Evolutionary conservation across 257 asterid genomes (phyloP).

Genomic region (Solanum pinnatisectum): DNA sequence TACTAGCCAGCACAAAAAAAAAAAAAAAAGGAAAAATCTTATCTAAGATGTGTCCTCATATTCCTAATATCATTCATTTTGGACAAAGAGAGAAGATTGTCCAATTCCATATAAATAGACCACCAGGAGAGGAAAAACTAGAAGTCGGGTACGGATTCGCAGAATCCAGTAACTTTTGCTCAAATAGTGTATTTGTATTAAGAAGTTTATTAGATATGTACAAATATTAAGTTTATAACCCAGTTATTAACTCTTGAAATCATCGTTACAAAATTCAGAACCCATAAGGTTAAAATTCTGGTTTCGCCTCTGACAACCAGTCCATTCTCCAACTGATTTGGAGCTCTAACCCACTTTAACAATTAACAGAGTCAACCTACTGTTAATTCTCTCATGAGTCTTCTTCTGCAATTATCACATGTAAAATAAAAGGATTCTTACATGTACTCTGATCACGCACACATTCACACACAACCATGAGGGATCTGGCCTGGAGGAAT

Average conservation of each 20-base stretch:
- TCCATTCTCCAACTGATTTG: background rate
- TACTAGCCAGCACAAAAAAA: too few species aligned
- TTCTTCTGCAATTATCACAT: background rate
- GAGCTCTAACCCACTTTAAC: background rate
- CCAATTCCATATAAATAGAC: too few species aligned
- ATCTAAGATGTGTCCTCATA: too few species aligned
- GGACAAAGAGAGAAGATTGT: too few species aligned
- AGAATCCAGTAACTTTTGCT: background rate
- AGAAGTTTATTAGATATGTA: background rate
- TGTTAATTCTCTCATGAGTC: background rate
- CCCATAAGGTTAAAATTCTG: background rate
- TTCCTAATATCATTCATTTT: too few species aligned
- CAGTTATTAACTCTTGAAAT: background rate
- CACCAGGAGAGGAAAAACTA: too few species aligned
- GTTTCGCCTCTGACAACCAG: background rate
- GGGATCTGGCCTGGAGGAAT: background rate
- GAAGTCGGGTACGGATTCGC: background rate
- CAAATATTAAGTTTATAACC: background rate
- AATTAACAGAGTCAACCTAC: background rate
- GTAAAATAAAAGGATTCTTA: background rate
- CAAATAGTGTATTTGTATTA: background rate
- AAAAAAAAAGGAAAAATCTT: too few species aligned
- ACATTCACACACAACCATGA: background rate
- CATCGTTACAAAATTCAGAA: too few species aligned
- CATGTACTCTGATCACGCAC: background rate